phyloP scores from a whole-genome alignment of 1,139 yeast genomes.

The Meyerozyma smithsonii region DNA sequence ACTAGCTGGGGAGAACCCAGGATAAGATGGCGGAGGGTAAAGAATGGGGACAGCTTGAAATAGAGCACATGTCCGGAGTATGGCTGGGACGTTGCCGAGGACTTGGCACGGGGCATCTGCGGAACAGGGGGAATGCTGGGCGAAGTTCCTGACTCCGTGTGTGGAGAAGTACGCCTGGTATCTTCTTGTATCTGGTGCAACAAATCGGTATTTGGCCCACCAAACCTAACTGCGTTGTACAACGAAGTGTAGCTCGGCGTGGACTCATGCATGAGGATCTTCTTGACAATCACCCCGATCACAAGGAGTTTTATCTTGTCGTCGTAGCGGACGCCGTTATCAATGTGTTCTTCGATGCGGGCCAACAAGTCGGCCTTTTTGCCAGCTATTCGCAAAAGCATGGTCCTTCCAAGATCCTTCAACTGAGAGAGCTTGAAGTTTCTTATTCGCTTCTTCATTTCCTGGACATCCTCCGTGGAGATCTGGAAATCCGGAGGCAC shows the following conservation, averaged over 20 bases:
- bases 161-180: conserved; percentile 4
- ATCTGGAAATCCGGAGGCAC: neutral
- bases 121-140: conserved; percentile 11
- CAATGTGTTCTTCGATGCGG: conserved; percentile 36
- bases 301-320: conserved; percentile 43
- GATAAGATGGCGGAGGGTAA: conserved; percentile 36
- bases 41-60: conserved; percentile 53
- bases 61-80: conserved; percentile 33
- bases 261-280: conserved; percentile 28
- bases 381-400: conserved; percentile 45
- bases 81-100: conserved; percentile 15
- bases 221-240: conserved; percentile 19
- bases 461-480: conserved; percentile 1
- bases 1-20: conserved; percentile 43
- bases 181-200: neutral
- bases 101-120: conserved; percentile 8
- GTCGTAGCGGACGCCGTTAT: conserved; percentile 26
- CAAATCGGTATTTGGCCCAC: conserved; percentile 6
- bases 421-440: conserved; percentile 23
- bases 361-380: conserved; percentile 48
- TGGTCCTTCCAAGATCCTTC: conserved; percentile 42
- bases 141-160: conserved; percentile 9
- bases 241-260: conserved; percentile 35
- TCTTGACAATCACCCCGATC: conserved; percentile 36
- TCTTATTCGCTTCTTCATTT: conserved; percentile 6